phyloP scores from a whole-genome alignment of 2,329 filamentous ascomycete species.

The Epicoccum sorghinum region DNA sequence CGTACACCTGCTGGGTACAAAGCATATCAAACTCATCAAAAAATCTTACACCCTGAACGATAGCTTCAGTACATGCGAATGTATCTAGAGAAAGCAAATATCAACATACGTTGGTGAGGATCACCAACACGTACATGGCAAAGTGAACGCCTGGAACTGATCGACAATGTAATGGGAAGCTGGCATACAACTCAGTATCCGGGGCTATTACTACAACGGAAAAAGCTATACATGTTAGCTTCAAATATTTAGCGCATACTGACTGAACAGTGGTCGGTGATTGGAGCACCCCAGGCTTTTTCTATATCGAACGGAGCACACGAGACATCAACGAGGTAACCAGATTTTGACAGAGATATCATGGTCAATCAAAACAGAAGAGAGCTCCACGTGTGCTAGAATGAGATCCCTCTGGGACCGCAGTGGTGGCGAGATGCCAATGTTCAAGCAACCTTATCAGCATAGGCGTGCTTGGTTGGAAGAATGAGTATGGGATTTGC shows the following conservation, averaged over 20 bases:
- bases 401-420: not conserved
- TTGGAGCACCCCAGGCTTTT: not conserved
- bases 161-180: not conserved
- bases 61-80: too few species aligned
- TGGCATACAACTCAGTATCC: not conserved
- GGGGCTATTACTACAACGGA: not conserved
- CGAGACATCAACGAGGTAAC: not conserved
- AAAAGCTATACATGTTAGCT: not conserved
- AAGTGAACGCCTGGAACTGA: not conserved
- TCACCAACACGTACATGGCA: not conserved
- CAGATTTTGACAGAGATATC: not conserved
- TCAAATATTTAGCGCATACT: not conserved
- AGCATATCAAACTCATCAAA: too few species aligned
- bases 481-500: not conserved
- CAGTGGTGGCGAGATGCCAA: conserved; percentile 8
- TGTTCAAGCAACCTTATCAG: conserved; percentile 22
- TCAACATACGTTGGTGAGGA: not conserved
- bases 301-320: not conserved
- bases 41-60: too few species aligned
- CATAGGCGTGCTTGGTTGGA: conserved; percentile 17
- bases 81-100: not conserved
- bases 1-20: too few species aligned
- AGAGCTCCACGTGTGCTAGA: conserved; percentile 18
- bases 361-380: conserved; percentile 15
- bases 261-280: not conserved